phyloP scores from a whole-genome alignment of 2,329 filamentous ascomycete species.

The Fusarium azukiicola region DNA sequence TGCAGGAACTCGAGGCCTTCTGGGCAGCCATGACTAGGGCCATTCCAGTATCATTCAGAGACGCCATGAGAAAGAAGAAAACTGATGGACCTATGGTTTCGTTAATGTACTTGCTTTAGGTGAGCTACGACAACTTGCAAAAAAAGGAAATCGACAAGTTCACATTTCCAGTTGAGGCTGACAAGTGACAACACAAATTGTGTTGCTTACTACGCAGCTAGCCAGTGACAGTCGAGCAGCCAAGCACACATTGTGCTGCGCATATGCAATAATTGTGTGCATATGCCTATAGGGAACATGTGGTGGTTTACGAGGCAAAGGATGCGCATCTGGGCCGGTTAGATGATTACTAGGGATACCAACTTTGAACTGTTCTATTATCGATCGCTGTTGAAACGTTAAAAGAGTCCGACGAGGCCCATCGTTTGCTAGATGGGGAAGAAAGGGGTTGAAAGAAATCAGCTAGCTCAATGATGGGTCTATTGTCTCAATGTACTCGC shows the following conservation, averaged over 20 bases:
- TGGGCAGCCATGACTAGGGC: too few species aligned
- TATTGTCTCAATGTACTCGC: not conserved
- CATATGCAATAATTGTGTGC: not conserved
- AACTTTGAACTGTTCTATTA: not conserved
- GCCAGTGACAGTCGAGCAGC: not conserved
- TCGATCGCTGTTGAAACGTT: not conserved
- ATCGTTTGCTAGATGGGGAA: not conserved
- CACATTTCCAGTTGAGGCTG: not conserved
- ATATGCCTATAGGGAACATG: not conserved
- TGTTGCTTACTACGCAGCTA: not conserved
- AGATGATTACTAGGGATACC: not conserved
- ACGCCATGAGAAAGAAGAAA: too few species aligned
- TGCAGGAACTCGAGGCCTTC: too few species aligned
- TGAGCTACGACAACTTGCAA: too few species aligned
- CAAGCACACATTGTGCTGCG: not conserved
- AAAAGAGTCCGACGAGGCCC: not conserved
- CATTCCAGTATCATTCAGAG: too few species aligned
- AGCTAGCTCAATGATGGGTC: not conserved
- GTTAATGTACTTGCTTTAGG: too few species aligned
- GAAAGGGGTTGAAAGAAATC: not conserved
- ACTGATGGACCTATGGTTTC: too few species aligned
- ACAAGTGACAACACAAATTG: not conserved
- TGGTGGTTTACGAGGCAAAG: not conserved
- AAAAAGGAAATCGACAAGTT: too few species aligned
- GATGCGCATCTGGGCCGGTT: not conserved